A percentile compares a stretch with the other conserved stretches of the same genome.
phyloP scores from a whole-genome alignment of 495 filamentous ascomycete genomes.

The Podospora tetraspora region DNA sequence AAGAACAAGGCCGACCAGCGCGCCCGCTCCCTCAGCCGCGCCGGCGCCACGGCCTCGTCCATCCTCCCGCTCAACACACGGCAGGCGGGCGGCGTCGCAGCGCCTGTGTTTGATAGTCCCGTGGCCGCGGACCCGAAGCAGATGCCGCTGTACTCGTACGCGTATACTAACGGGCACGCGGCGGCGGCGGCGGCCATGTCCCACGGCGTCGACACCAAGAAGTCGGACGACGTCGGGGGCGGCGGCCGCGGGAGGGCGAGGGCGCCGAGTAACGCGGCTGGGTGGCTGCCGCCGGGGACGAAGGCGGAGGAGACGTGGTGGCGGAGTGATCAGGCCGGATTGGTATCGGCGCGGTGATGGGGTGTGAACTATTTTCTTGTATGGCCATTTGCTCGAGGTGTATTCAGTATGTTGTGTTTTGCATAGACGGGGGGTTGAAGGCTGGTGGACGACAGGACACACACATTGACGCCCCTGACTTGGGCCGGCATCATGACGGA shows the following conservation, averaged over 20 bases:
- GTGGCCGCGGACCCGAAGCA: slow-evolving; percentile 27
- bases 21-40: slow-evolving; percentile 46
- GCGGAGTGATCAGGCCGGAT: slow-evolving; percentile 36
- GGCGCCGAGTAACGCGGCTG: slow-evolving; percentile 49
- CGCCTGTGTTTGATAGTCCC: slow-evolving; percentile 33
- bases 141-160: slow-evolving; percentile 20
- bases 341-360: slow-evolving; percentile 15
- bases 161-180: slow-evolving; percentile 12
- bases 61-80: slow-evolving; percentile 62
- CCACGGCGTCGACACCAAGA: slow-evolving; percentile 42
- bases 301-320: slow-evolving; percentile 80
- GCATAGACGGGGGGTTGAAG: background rate
- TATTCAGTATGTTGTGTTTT: slow-evolving; percentile 7
- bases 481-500: background rate
- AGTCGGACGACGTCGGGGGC: slow-evolving; percentile 48
- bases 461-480: background rate
- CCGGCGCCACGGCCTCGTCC: slow-evolving; percentile 38
- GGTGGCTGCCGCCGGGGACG: slow-evolving; percentile 68
- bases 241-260: slow-evolving; percentile 43
- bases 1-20: slow-evolving; percentile 77
- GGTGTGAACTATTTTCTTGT: background rate
- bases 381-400: background rate
- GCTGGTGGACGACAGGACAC: background rate
- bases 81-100: slow-evolving; percentile 14
- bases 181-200: slow-evolving; percentile 9